phyloP scores from a whole-genome alignment of 2,329 filamentous ascomycete genomes.

The Xylogone sp. region DNA sequence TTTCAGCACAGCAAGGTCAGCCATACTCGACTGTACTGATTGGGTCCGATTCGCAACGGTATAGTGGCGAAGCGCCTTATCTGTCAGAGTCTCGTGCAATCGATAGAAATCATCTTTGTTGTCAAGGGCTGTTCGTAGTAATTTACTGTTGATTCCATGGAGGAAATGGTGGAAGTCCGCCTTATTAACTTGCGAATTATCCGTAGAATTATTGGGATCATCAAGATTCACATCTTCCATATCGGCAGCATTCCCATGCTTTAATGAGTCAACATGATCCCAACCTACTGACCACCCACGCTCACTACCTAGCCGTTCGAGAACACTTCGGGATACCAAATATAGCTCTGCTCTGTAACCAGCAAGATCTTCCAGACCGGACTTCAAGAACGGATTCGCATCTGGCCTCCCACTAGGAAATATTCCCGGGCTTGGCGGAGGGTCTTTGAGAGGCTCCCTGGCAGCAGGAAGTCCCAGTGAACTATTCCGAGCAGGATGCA shows the following conservation, averaged over 20 bases:
- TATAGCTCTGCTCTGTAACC: slow-evolving; percentile 80
- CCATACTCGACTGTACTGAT: slow-evolving; percentile 72
- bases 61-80: slow-evolving; percentile 79
- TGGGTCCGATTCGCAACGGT: slow-evolving; percentile 74
- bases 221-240: slow-evolving; percentile 58
- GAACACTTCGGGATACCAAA: slow-evolving; percentile 71
- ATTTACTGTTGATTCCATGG: slow-evolving; percentile 49
- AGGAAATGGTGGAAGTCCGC: slow-evolving; percentile 18
- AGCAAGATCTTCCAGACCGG: slow-evolving; percentile 76
- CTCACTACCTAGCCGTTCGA: slow-evolving; percentile 70
- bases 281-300: slow-evolving; percentile 76
- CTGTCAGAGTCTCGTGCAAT: slow-evolving; percentile 73
- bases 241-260: slow-evolving; percentile 30
- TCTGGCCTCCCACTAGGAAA: slow-evolving; percentile 45
- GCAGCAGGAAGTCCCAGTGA: slow-evolving; percentile 46
- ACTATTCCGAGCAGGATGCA: slow-evolving; percentile 62
- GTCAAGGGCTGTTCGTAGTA: slow-evolving; percentile 58
- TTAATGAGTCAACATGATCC: slow-evolving; percentile 51
- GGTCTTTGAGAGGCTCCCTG: slow-evolving; percentile 35
- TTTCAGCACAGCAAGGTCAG: slow-evolving; percentile 83
- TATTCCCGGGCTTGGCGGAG: slow-evolving; percentile 45
- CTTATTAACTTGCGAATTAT: neutral
- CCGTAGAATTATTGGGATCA: slow-evolving; percentile 3
- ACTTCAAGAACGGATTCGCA: slow-evolving; percentile 47
- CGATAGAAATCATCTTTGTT: slow-evolving; percentile 61